Evolutionary conservation across 1,284 basidiomycete genomes (phyloP).

Genomic region (Paramarasmius palmivorus): DNA sequence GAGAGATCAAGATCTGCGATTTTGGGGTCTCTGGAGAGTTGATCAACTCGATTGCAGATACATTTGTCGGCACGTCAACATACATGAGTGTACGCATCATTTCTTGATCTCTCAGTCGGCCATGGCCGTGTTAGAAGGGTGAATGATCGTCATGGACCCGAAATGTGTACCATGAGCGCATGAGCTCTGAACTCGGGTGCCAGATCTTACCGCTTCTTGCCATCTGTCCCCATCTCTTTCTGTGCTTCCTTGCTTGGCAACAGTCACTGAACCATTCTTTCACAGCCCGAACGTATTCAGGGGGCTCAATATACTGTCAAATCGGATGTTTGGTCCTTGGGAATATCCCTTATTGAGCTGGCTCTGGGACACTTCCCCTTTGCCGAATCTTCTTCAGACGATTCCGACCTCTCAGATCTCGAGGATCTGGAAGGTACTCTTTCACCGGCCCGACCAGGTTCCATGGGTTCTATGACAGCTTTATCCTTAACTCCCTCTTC

Average conservation of each 20-base stretch:
- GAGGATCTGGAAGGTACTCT: conserved; percentile 55
- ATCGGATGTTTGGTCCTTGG: conserved; percentile 97
- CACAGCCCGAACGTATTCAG: conserved; percentile 96
- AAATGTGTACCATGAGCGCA: not conserved
- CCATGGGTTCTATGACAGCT: conserved; percentile 26
- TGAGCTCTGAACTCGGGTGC: not conserved
- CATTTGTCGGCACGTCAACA: conserved; percentile 97
- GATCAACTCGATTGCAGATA: conserved; percentile 98
- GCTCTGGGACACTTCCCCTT: conserved; percentile 94
- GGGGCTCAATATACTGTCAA: conserved; percentile 97
- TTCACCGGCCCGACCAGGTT: conserved; percentile 53
- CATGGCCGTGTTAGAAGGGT: not conserved
- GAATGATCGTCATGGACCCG: not conserved
- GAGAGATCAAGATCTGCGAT: conserved; percentile 98
- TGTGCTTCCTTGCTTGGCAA: conserved; percentile 12
- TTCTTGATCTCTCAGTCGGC: conserved; percentile 5
- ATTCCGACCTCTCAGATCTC: conserved; percentile 65
- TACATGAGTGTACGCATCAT: conserved; percentile 92
- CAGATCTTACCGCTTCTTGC: conserved; percentile 14
- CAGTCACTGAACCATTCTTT: not conserved
- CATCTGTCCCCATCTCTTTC: not conserved
- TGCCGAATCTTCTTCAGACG: conserved; percentile 66
- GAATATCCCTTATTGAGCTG: conserved; percentile 93
- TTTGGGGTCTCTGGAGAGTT: conserved; percentile 99
- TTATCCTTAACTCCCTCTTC: conserved; percentile 20